A percentile compares a stretch with the other conserved stretches of the same genome.
Evolutionary conservation across 805 yeast species (phyloP).

Genomic region (Schwanniomyces sp.): DNA sequence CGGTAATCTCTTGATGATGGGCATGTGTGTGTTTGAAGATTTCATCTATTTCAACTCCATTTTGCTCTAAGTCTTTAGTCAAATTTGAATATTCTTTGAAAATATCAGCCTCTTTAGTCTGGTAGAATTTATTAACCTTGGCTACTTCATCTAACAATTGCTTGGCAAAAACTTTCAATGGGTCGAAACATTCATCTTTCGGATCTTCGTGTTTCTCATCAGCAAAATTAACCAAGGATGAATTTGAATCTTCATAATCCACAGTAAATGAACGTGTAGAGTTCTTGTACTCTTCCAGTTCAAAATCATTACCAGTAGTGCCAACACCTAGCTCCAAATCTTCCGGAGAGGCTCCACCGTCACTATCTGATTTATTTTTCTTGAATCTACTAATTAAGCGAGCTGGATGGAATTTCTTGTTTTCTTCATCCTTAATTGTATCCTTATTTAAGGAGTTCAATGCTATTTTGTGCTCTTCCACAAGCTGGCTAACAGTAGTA

Average conservation of each 20-base stretch:
- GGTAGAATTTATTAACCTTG: conserved; percentile 55
- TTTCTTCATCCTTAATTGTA: background rate
- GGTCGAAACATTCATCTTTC: conserved; percentile 14
- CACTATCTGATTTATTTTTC: background rate
- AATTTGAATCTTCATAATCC: conserved; percentile 18
- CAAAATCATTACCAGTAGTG: conserved; percentile 5
- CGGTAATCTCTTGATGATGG: conserved; percentile 14
- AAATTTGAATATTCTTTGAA: conserved; percentile 46
- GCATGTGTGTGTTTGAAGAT: conserved; percentile 25
- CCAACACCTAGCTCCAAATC: conserved; percentile 1
- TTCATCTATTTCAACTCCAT: conserved; percentile 25
- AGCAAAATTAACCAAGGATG: conserved; percentile 8
- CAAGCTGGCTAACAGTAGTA: conserved; percentile 28
- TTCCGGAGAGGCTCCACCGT: background rate
- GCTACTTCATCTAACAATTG: conserved; percentile 47
- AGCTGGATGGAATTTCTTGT: conserved; percentile 4
- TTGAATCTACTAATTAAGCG: conserved; percentile 7
- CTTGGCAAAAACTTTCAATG: conserved; percentile 45
- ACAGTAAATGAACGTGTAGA: conserved; percentile 11
- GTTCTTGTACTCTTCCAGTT: conserved; percentile 3
- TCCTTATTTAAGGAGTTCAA: background rate
- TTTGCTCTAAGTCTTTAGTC: conserved; percentile 44
- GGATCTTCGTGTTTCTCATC: conserved; percentile 7
- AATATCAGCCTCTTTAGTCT: conserved; percentile 45
- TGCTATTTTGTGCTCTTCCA: conserved; percentile 9